phyloP scores from a whole-genome alignment of 2,329 filamentous ascomycete genomes.

The Dothideomycetes sp. region DNA sequence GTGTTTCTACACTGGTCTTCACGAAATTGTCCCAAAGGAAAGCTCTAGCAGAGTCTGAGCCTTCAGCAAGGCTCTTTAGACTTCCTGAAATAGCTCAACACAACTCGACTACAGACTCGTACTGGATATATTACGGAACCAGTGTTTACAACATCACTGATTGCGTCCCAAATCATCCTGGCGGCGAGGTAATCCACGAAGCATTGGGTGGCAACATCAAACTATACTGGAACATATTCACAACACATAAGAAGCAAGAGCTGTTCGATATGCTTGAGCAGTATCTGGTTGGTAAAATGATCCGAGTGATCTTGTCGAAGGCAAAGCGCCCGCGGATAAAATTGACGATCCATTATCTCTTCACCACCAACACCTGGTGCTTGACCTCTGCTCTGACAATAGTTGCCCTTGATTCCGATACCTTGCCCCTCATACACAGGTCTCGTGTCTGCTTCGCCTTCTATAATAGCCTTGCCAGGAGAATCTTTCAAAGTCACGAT shows the following conservation, averaged over 20 bases:
- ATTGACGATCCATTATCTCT: constrained; percentile 58
- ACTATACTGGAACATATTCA: constrained; percentile 60
- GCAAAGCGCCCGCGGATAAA: constrained; percentile 39
- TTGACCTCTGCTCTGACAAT: too few relatives aligned
- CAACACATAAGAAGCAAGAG: constrained; percentile 55
- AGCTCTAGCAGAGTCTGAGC: too few relatives aligned
- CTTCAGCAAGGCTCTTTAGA: too few relatives aligned
- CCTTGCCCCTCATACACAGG: constrained; percentile 48
- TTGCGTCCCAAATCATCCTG: constrained; percentile 55
- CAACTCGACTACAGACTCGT: too few relatives aligned
- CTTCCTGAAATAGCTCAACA: too few relatives aligned
- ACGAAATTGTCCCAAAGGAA: too few relatives aligned
- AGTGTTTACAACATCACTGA: constrained; percentile 62
- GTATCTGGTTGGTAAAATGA: constrained; percentile 55
- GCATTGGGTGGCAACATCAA: constrained; percentile 56
- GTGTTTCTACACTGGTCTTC: too few relatives aligned
- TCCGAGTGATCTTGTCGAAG: constrained; percentile 46
- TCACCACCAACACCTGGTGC: too few relatives aligned
- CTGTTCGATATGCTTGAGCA: constrained; percentile 55
- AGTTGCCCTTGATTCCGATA: constrained; percentile 52
- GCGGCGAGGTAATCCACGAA: constrained; percentile 56
- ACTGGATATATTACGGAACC: constrained; percentile 54
- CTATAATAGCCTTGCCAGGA: constrained; percentile 53
- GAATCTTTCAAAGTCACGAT: constrained; percentile 57
- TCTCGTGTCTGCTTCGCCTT: constrained; percentile 30